Base-by-base conservation (phyloP, 78 protist species). In the Tieghemostelium lacteum region DNA sequence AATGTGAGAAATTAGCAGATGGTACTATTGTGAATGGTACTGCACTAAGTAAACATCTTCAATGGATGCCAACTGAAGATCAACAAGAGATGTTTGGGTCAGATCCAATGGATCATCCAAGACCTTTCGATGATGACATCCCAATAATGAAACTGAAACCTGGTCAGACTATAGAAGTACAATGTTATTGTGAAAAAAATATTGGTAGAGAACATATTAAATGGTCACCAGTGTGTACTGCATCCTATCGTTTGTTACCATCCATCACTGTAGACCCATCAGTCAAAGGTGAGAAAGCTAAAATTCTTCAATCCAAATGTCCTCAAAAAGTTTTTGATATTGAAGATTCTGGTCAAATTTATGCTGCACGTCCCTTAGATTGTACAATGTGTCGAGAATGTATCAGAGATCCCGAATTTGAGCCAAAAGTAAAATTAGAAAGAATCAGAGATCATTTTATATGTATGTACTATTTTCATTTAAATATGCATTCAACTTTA, bases 181-280 rank as follows among this genome's bases (percentile, higher is more conserved):
- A 74, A 28, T 62, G 69, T 16, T 85, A 65, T 58, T 73, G 92
- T 24, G 73, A 66, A 39, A 95, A 94, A 64, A 98, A 99, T 33
- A 86, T 96, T 19, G 99, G 99, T 8, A 93, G 92, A 65, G 70
- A 40, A 22, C 99, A 98, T 69, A 98, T 99, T 60, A 98, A 98
- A 85, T 98, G 97, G 97, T 92, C 96, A 31, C 99, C 99, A 7
- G 99, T 98, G 16, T 92, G 94, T 4, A 97, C 99, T n/a, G 98
- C 98, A 2, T 86, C 94, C 39, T 98, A 98, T 85, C 71, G 98
- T 17, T 80, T 97, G 42, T 20, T 96, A 74, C 99, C 99, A 6
- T 14, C 34, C 7, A 16, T 98, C 33, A 65, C 33, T 37, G 67
- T 72, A 0, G 75, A 36, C 28, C 17, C 88, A 26, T 37, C 42